phyloP scores from a whole-genome alignment of 2,329 filamentous ascomycete species.

The Fusarium chlamydosporum region DNA sequence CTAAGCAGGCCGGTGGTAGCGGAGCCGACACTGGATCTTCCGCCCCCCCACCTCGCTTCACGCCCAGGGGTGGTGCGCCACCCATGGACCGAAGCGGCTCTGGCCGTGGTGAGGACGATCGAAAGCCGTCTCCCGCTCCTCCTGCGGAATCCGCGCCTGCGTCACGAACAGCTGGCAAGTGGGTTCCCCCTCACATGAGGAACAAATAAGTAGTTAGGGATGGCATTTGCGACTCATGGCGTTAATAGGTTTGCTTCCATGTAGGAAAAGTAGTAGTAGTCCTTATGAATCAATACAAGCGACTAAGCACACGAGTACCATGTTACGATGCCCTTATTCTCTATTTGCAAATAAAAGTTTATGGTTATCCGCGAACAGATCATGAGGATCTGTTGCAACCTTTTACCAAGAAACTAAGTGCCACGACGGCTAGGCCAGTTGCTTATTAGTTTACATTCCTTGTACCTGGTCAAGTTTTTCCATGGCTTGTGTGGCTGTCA shows the following conservation, averaged over 20 bases:
- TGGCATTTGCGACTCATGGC: conserved; percentile 54
- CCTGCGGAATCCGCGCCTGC: conserved; percentile 66
- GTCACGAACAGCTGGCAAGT: conserved; percentile 70
- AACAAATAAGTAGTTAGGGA: conserved; percentile 51
- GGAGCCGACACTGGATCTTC: conserved; percentile 55
- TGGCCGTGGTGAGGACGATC: conserved; percentile 57
- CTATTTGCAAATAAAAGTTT: conserved; percentile 9
- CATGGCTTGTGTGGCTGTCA: conserved; percentile 24
- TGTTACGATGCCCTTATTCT: conserved; percentile 34
- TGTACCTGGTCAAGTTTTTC: conserved; percentile 14
- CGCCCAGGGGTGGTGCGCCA: conserved; percentile 57
- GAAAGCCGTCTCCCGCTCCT: conserved; percentile 60
- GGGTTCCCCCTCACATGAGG: conserved; percentile 66
- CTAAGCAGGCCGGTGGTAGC: conserved; percentile 58
- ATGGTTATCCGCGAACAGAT: conserved; percentile 24
- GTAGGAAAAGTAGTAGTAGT: conserved; percentile 53
- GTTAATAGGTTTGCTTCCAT: conserved; percentile 57
- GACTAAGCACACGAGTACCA: conserved; percentile 50
- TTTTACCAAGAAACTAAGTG: conserved; percentile 19
- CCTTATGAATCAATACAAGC: conserved; percentile 47
- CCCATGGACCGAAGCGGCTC: conserved; percentile 62
- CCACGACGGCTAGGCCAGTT: conserved; percentile 16
- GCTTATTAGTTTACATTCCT: conserved; percentile 35
- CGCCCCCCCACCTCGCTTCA: conserved; percentile 58
- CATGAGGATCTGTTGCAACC: conserved; percentile 19